Conservation (phyloP, 164 flowering plant genomes). For the Magnolia officinalis region DNA sequence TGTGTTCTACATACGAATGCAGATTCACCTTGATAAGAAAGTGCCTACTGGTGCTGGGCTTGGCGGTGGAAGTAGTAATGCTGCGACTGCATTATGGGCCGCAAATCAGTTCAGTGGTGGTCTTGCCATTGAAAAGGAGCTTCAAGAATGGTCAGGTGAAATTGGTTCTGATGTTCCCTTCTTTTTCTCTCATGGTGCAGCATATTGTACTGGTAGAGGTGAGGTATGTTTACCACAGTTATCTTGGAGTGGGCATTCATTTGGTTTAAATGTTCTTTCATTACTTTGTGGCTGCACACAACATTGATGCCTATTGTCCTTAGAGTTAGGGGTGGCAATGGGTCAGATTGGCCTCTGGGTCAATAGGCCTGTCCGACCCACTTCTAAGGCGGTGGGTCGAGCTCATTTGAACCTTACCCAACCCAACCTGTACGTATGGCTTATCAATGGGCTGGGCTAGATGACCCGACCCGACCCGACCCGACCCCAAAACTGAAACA, state of each 20-base stretch:
- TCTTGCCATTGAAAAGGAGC: constrained; percentile 79
- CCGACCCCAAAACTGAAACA: neutral
- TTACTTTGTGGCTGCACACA: neutral
- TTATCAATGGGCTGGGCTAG: neutral
- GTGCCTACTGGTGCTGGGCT: constrained; percentile 99
- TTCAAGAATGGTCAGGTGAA: constrained; percentile 95
- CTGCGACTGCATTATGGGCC: constrained; percentile 98
- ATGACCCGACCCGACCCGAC: neutral
- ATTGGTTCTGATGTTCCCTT: constrained; percentile 97
- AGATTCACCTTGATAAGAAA: constrained; percentile 94
- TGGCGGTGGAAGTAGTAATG: constrained; percentile 99
- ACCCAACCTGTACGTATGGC: neutral
- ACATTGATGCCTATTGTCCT: neutral
- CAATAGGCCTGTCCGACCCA: neutral
- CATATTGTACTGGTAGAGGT: constrained; percentile 96
- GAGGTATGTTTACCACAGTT: constrained; percentile 53
- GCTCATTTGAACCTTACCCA: neutral
- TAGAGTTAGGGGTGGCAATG: neutral
- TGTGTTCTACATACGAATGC: constrained; percentile 10
- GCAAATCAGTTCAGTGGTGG: constrained; percentile 85
- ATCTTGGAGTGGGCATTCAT: neutral
- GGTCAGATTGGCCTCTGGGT: neutral
- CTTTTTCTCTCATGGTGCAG: constrained; percentile 96
- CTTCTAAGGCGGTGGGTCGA: neutral
- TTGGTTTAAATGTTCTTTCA: neutral